These are phyloP conservation scores for Postia placenta DNA, from an alignment of 768 basidiomycete species.

Conservation along the genomic window DNA sequence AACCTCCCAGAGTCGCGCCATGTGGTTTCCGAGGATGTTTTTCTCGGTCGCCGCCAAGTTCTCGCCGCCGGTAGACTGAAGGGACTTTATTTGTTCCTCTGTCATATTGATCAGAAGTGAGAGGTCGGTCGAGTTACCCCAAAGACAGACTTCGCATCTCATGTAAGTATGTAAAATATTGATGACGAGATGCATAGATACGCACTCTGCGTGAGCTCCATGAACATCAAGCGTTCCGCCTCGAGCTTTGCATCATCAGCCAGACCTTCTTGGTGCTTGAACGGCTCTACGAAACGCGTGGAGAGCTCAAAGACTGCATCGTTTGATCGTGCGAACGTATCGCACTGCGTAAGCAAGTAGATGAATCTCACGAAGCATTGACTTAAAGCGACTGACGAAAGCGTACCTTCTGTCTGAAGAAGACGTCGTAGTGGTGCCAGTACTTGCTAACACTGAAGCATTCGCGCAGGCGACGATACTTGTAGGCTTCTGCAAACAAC, in stretches of 20 bases:
- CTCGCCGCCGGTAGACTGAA: conserved; percentile 97
- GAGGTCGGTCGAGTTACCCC: conserved; percentile 96
- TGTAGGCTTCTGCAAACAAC: conserved; percentile 95
- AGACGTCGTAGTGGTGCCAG: conserved; percentile 91
- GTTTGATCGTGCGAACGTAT: conserved; percentile 88
- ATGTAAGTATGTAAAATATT: background rate
- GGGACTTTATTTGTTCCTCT: conserved; percentile 91
- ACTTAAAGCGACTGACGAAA: background rate
- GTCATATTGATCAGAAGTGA: conserved; percentile 96
- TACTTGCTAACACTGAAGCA: conserved; percentile 89
- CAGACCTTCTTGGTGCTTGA: conserved; percentile 50
- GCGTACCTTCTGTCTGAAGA: conserved; percentile 83
- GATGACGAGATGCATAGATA: conserved; percentile 2
- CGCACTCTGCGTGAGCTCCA: conserved; percentile 86
- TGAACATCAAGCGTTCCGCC: conserved; percentile 79
- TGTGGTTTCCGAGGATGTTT: conserved; percentile 89
- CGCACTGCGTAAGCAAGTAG: conserved; percentile 48
- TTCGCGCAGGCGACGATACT: conserved; percentile 86
- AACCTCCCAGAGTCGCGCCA: conserved; percentile 64
- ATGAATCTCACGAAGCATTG: background rate
- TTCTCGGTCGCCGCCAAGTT: conserved; percentile 93
- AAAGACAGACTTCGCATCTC: conserved; percentile 68
- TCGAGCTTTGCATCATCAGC: conserved; percentile 55
- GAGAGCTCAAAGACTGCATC: conserved; percentile 95
- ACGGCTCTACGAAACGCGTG: conserved; percentile 84